Evolutionary conservation across 306 rosid species (phyloP).

Genomic region (Cicer bijugum): DNA sequence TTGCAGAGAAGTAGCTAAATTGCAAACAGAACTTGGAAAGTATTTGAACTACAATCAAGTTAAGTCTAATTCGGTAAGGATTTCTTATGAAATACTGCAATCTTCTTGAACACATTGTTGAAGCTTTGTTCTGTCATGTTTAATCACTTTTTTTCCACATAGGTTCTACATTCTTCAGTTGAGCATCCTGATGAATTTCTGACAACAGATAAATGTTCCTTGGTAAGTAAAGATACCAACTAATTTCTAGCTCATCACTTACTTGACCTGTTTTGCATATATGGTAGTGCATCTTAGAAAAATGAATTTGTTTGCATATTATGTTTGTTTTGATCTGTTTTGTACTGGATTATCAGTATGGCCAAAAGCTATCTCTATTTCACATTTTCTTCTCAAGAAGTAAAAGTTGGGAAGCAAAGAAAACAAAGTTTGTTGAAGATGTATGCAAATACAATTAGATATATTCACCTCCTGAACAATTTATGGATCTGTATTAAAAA

Average conservation of each 20-base stretch:
- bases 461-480: conserved; percentile 31
- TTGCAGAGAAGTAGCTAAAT: conserved; percentile 68
- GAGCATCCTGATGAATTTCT: conserved; percentile 53
- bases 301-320: conserved; percentile 27
- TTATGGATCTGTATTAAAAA: conserved; percentile 29
- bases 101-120: conserved; percentile 28
- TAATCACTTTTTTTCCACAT: conserved; percentile 35
- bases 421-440: conserved; percentile 14
- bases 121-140: conserved; percentile 40
- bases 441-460: conserved; percentile 29
- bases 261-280: conserved; percentile 33
- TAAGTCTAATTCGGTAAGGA: conserved; percentile 60
- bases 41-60: conserved; percentile 57
- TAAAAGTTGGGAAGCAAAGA: conserved; percentile 37
- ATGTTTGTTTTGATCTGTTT: conserved; percentile 19
- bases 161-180: conserved; percentile 57
- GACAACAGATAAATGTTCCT: conserved; percentile 54
- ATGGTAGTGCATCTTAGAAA: conserved; percentile 16
- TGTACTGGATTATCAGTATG: conserved; percentile 23
- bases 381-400: conserved; percentile 11
- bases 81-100: conserved; percentile 37
- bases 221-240: conserved; percentile 52
- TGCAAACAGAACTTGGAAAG: conserved; percentile 58
- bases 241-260: conserved; percentile 23
- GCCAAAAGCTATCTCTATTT: conserved; percentile 16